Percentiles rank a stretch among this genome's conserved stretches.
Conservation (phyloP, 2,329 filamentous ascomycete genomes). For the Fusarium ramigenum region DNA sequence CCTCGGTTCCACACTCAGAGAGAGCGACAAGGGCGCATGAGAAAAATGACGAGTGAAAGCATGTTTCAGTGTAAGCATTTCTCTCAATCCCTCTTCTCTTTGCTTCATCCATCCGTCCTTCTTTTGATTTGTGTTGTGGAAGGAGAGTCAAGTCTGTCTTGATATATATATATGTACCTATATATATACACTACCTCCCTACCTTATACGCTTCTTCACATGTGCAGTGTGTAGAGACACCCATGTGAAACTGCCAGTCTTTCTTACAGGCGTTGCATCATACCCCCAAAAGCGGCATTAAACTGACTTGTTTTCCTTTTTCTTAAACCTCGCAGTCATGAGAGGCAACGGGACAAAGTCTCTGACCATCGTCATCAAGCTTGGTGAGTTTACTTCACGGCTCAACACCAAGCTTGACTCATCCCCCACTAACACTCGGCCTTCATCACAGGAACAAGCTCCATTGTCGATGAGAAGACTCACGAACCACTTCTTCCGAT, state of each 20-base stretch:
- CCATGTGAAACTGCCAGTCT: constrained; percentile 22
- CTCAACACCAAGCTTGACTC: constrained; percentile 16
- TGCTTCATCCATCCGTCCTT: constrained; percentile 25
- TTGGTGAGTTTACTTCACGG: constrained; percentile 66
- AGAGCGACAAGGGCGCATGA: constrained; percentile 37
- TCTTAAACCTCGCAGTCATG: constrained; percentile 61
- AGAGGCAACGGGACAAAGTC: constrained; percentile 61
- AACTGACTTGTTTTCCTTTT: constrained; percentile 57
- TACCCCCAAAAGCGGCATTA: constrained; percentile 47
- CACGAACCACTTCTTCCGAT: constrained; percentile 94
- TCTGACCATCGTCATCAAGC: constrained; percentile 78
- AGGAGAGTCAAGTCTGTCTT: constrained; percentile 6
- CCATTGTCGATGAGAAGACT: constrained; percentile 96
- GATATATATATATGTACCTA: neutral
- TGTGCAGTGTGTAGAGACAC: constrained; percentile 4
- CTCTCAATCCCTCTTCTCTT: constrained; percentile 10
- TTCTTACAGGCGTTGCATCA: neutral
- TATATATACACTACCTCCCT: constrained; percentile 7
- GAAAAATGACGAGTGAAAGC: constrained; percentile 43
- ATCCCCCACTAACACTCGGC: constrained; percentile 32
- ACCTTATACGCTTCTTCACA: neutral
- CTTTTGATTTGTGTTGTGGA: constrained; percentile 10
- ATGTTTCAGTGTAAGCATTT: constrained; percentile 39
- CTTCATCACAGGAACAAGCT: constrained; percentile 84
- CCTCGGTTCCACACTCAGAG: constrained; percentile 38